These are phyloP conservation scores for Tanacetum coccineum DNA, from an alignment of 129 eudicot species.

Conservation along the genomic window DNA sequence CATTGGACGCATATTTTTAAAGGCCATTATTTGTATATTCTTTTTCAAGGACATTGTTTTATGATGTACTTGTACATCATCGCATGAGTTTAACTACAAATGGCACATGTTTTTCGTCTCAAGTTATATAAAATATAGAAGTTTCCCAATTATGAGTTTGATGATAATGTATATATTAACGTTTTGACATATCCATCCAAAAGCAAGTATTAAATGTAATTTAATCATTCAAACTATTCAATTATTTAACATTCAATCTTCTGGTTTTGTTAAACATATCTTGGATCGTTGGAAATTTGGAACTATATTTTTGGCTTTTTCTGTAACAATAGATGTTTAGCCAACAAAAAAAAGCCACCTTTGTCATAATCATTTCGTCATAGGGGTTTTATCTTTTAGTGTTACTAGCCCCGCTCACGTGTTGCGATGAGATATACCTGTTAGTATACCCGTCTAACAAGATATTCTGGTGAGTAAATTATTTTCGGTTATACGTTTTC, in stretches of 20 bases:
- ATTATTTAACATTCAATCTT: background rate
- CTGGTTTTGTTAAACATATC: background rate
- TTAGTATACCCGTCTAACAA: no score
- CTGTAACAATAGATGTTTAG: no score
- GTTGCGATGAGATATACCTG: no score
- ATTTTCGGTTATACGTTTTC: no score
- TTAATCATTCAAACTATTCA: background rate
- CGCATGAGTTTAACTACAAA: background rate
- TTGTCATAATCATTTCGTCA: no score
- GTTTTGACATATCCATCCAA: background rate
- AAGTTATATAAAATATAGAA: background rate
- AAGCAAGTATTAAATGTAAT: background rate
- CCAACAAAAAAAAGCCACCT: no score
- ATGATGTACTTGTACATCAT: background rate
- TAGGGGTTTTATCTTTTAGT: no score
- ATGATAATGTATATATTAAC: conserved; percentile 1
- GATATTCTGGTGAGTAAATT: no score
- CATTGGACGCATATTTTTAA: no score
- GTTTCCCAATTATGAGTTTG: background rate
- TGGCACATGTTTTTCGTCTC: background rate
- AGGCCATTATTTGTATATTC: no score
- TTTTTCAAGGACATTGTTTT: no score
- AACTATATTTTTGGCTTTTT: background rate
- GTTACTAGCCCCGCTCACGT: no score
- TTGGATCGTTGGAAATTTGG: background rate